phyloP scores from a whole-genome alignment of 495 filamentous ascomycete species.

The Pyrenopolyporus hunteri region DNA sequence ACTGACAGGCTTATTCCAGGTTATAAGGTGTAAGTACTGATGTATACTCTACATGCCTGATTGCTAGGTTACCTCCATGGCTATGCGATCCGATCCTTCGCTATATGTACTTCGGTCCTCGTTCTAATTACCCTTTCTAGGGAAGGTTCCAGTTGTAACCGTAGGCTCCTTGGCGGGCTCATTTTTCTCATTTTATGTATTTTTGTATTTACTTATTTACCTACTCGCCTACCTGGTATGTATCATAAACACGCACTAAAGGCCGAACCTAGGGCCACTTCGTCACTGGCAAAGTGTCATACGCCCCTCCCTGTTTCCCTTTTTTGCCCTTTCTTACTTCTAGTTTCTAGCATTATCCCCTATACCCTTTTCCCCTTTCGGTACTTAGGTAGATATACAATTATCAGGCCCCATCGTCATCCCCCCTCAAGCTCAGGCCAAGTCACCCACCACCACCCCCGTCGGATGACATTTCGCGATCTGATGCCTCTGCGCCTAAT shows the following conservation, averaged over 20 bases:
- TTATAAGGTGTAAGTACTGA: no score
- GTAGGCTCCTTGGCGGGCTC: conserved; percentile 12
- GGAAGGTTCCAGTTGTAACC: conserved; percentile 24
- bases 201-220: background rate
- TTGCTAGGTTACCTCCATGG: background rate
- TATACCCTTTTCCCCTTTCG: background rate
- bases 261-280: conserved; percentile 24
- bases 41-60: no score
- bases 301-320: conserved; percentile 25
- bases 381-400: background rate
- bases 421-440: conserved; percentile 28
- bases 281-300: conserved; percentile 27
- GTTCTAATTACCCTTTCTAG: conserved; percentile 9
- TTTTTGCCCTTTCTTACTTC: background rate
- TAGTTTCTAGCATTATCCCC: conserved; percentile 1
- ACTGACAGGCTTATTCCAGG: background rate
- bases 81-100: conserved; percentile 35
- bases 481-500: conserved; percentile 39
- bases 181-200: conserved; percentile 9
- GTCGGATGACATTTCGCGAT: conserved; percentile 39
- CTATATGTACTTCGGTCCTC: background rate
- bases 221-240: background rate
- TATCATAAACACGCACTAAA: background rate
- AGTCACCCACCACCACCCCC: conserved; percentile 8
- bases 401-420: conserved; percentile 29